Evolutionary conservation across 202 grass and related monocot species (phyloP).

Genomic region (Digitaria exilis): DNA sequence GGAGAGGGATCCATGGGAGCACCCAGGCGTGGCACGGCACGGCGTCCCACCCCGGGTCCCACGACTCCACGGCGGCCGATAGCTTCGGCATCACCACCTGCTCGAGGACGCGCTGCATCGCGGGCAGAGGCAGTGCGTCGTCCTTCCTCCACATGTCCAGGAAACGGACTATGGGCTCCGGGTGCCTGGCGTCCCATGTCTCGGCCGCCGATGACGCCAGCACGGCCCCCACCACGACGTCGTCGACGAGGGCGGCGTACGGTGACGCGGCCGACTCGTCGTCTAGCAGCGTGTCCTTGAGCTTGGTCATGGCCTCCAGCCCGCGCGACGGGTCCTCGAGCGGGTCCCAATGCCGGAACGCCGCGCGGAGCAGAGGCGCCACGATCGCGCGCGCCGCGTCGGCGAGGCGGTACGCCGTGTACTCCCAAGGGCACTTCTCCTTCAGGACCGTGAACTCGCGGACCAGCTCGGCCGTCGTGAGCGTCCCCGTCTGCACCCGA

Average conservation of each 20-base stretch:
- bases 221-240: constrained; percentile 43
- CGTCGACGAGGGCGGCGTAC: constrained; percentile 52
- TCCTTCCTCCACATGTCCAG: constrained; percentile 54
- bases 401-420: constrained; percentile 41
- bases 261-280: constrained; percentile 36
- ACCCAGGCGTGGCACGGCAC: constrained; percentile 53
- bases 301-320: constrained; percentile 37
- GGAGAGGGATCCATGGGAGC: constrained; percentile 53
- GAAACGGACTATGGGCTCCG: constrained; percentile 54
- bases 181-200: constrained; percentile 45
- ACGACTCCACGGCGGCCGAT: constrained; percentile 37
- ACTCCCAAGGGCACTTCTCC: constrained; percentile 39
- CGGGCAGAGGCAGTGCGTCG: constrained; percentile 29
- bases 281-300: constrained; percentile 41
- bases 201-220: constrained; percentile 34
- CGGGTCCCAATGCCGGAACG: constrained; percentile 55
- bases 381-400: constrained; percentile 30
- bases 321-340: constrained; percentile 50
- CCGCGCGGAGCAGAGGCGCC: constrained; percentile 40
- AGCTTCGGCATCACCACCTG: constrained; percentile 57
- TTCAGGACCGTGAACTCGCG: constrained; percentile 47
- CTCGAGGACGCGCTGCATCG: constrained; percentile 47
- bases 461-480: constrained; percentile 48
- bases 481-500: constrained; percentile 10
- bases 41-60: constrained; percentile 54